These are phyloP conservation scores for Baorangia bicolor DNA, from an alignment of 768 basidiomycete genomes.

Conservation along the genomic window DNA sequence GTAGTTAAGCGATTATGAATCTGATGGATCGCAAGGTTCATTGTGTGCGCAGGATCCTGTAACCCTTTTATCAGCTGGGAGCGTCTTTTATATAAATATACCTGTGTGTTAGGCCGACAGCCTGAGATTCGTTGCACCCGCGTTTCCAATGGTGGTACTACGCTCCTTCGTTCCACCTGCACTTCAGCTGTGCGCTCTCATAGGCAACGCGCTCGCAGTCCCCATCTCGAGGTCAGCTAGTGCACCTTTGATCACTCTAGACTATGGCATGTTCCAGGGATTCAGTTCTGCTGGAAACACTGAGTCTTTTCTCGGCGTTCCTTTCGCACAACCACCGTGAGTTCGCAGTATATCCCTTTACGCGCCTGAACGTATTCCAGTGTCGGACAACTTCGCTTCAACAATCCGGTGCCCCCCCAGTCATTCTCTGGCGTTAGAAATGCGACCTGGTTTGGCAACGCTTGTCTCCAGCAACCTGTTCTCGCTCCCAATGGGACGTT, in stretches of 20 bases:
- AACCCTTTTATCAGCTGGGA: no score
- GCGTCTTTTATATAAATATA: no score
- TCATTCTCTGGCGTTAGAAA: no score
- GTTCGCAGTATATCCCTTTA: not conserved
- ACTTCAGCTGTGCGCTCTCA: not conserved
- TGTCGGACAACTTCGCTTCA: constrained; percentile 19
- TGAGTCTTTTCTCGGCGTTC: no score
- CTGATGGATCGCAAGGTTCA: no score
- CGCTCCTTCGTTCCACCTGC: not conserved
- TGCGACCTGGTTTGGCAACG: no score
- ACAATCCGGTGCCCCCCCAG: constrained; percentile 8
- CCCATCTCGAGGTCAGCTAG: not conserved
- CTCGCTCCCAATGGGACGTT: not conserved
- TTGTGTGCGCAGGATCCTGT: no score
- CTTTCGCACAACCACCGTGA: no score
- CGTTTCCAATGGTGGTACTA: not conserved
- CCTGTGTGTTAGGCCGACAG: no score
- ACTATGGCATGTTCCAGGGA: constrained; percentile 21
- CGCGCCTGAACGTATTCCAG: not conserved
- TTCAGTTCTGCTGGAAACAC: constrained; percentile 9
- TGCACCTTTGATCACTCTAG: constrained; percentile 11
- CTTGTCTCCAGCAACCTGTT: constrained; percentile 39
- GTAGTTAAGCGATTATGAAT: no score
- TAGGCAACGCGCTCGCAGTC: not conserved
- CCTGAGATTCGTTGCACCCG: no score